Conservation (phyloP, 1,284 basidiomycete species). For the Sanghuangporus baumii region DNA sequence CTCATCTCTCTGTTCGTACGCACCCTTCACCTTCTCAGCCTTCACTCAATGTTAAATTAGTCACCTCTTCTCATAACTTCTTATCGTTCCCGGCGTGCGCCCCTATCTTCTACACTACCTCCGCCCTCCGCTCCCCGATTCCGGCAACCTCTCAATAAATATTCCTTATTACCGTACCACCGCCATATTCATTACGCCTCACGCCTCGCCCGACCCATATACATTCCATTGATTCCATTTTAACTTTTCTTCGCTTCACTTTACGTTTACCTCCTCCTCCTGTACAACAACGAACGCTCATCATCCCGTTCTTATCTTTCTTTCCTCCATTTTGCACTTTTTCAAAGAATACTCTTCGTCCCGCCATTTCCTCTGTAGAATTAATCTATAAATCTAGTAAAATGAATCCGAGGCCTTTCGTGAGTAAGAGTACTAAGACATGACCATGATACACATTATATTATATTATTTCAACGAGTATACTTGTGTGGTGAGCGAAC, state of each 20-base stretch:
- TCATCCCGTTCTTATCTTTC: not conserved
- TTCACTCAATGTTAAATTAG: not conserved
- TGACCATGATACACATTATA: too few relatives aligned
- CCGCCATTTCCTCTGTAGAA: not conserved
- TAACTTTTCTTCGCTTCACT: not conserved
- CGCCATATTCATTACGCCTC: too few relatives aligned
- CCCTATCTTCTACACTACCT: not conserved
- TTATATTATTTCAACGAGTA: too few relatives aligned
- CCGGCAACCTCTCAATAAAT: not conserved
- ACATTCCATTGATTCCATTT: too few relatives aligned
- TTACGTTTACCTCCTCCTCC: not conserved
- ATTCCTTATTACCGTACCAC: too few relatives aligned
- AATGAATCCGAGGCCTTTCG: too few relatives aligned
- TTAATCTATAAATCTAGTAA: not conserved
- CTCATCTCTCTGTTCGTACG: not conserved
- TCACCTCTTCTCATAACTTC: not conserved
- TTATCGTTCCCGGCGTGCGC: too few relatives aligned
- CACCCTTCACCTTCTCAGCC: not conserved
- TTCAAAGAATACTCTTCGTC: not conserved
- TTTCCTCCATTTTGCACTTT: not conserved
- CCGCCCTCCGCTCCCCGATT: not conserved
- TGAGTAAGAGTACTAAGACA: too few relatives aligned
- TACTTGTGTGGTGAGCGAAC: too few relatives aligned
- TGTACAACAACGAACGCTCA: not conserved
- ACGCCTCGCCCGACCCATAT: too few relatives aligned